Evolutionary conservation across 495 filamentous ascomycete genomes (phyloP), one percentile per base, ranked within the genome.

Genomic region (Hypomontagnella monticulosa): DNA sequence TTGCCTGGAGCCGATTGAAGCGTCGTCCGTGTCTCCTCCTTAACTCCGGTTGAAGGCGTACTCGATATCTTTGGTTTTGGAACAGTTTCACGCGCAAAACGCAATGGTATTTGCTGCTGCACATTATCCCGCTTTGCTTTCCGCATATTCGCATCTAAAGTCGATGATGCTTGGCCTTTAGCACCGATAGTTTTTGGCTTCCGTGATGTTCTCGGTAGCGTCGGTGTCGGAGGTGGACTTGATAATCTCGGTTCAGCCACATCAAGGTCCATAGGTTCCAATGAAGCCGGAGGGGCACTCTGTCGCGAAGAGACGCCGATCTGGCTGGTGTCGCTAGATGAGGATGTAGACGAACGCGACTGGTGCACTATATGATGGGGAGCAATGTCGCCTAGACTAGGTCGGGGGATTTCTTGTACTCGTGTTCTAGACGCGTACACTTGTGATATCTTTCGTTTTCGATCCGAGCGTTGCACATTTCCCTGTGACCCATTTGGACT

Each of bases 81-180:
- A 3, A 54, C 38, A 7, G 50, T 54, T 49, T 58, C 57, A 1
- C 52, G 65, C 9, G 74, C 76, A 46, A 77, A 72, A 27, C 78
- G 80, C 4, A 82, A 47, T 2, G 80, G 75, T 9, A 82, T 76
- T 41, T 74, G 61, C 8, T 78, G 71, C 9, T 70, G 73, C 6
- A 40, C 46, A 16, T 43, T 46, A 12, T 34, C 49, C 8, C 30
- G 18, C 15, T 57, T 57, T 15, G 15, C 20, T 34, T 46, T 58
- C n/a, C 23, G 20, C 1, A 37, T 18, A 6, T 44, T 56, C 18
- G 16, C n/a, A 18, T 14, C 32, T 8, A 16, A 42, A 7, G 50
- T 52, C 9, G 55, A 63, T 18, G 40, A 51, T 20, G 38, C 19
- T 19, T 50, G 41, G 12, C 20, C 44, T 52, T 60, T 61, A 11